These are phyloP conservation scores for Ganoderma boninense DNA, from an alignment of 1,284 basidiomycete species.

Conservation along the genomic window DNA sequence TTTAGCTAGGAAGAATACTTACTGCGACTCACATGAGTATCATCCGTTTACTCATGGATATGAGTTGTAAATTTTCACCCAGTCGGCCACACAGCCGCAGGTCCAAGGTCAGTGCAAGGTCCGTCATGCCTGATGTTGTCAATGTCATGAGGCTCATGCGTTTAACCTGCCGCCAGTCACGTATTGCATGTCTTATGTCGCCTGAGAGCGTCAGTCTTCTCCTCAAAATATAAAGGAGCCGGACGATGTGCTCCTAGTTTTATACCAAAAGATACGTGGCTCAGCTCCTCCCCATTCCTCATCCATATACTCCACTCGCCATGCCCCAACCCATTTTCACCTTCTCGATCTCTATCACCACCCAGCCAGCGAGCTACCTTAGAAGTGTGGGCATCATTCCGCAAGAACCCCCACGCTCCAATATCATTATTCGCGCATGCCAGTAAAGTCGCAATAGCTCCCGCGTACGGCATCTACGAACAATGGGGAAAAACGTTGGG, in stretches of 20 bases:
- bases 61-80: not conserved
- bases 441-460: constrained; percentile 36
- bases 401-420: constrained; percentile 54
- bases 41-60: not conserved
- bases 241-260: not conserved
- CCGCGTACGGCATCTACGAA: constrained; percentile 27
- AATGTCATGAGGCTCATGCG: not conserved
- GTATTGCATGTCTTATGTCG: not conserved
- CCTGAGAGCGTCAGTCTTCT: not conserved
- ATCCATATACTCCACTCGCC: not conserved
- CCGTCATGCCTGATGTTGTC: not conserved
- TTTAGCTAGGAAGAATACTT: not conserved
- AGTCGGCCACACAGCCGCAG: not conserved
- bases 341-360: constrained; percentile 41
- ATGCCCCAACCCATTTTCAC: not conserved
- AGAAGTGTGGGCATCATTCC: constrained; percentile 50
- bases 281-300: not conserved
- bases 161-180: not conserved
- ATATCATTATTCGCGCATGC: constrained; percentile 64
- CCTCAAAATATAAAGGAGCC: not conserved
- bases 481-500: constrained; percentile 53
- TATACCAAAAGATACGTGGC: not conserved
- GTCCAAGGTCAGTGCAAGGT: not conserved
- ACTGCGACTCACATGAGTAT: not conserved
- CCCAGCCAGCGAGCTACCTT: constrained; percentile 42